Evolutionary conservation across 176 grass and related monocot species (phyloP).

Genomic region (Carex parvula): DNA sequence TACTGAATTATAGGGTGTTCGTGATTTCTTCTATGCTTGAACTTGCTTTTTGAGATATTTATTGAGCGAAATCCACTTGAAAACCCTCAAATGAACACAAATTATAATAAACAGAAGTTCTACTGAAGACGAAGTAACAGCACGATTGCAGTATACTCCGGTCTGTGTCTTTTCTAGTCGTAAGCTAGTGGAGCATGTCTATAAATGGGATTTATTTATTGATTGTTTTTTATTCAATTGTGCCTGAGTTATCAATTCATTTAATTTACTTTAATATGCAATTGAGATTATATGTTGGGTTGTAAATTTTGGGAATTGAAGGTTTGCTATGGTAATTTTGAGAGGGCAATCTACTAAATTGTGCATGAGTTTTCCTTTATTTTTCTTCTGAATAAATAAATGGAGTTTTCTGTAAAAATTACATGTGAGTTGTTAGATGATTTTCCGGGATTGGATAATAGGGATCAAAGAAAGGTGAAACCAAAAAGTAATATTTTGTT

Average conservation of each 20-base stretch:
- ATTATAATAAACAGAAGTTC: neutral
- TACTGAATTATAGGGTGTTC: neutral
- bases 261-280: neutral
- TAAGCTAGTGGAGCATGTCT: neutral
- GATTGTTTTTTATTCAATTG: neutral
- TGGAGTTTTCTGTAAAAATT: neutral
- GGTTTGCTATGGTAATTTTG: conserved; percentile 3
- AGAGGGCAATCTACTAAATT: neutral
- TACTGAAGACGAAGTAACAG: neutral
- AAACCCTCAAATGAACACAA: neutral
- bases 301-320: neutral
- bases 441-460: neutral
- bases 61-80: neutral
- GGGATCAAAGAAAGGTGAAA: neutral
- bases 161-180: neutral
- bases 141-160: neutral
- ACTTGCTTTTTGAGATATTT: neutral
- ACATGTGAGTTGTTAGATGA: neutral
- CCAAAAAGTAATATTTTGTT: neutral
- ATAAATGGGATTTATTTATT: neutral
- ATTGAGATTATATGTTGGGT: neutral
- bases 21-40: neutral
- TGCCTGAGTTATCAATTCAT: neutral
- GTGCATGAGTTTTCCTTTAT: neutral
- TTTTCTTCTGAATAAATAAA: neutral